These are phyloP conservation scores for Tubosaeta sp. DNA, from an alignment of 768 basidiomycete genomes.

Conservation along the genomic window DNA sequence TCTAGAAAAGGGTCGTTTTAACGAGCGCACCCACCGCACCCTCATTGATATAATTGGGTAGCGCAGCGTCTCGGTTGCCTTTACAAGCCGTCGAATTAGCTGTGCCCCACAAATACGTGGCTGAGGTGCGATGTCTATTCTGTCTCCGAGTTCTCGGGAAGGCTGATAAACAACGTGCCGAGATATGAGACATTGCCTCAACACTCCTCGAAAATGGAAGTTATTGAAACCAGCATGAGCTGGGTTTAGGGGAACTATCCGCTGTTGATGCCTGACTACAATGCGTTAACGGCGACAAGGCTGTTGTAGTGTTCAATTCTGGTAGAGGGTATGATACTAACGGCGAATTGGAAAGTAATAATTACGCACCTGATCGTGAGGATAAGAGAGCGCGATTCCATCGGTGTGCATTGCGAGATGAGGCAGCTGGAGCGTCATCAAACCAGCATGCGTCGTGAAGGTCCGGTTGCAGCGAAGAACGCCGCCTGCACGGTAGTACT, in stretches of 20 bases:
- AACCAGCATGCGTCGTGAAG: background rate
- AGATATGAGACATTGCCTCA: constrained; percentile 27
- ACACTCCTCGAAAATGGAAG: background rate
- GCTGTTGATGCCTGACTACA: background rate
- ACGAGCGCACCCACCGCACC: constrained; percentile 35
- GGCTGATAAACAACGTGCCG: constrained; percentile 39
- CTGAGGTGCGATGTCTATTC: constrained; percentile 44
- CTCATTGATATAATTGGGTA: constrained; percentile 39
- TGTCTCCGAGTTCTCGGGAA: constrained; percentile 44
- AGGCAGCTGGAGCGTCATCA: background rate
- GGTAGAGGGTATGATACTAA: background rate
- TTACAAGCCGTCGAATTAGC: constrained; percentile 52
- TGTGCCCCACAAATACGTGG: constrained; percentile 50
- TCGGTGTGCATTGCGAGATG: background rate
- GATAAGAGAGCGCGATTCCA: background rate
- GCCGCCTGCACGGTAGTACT: background rate
- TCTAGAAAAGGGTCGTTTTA: constrained; percentile 46
- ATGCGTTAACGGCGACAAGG: background rate
- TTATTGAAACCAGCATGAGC: background rate
- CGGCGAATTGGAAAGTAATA: background rate
- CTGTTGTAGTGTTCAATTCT: background rate
- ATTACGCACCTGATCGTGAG: background rate
- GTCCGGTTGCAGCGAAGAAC: too few relatives aligned
- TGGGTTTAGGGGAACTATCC: background rate
- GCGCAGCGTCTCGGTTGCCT: constrained; percentile 29